Percentiles rank a stretch among this genome's conserved stretches.
These are phyloP conservation scores for Monosporascus sp. DNA, from an alignment of 2,329 filamentous ascomycete species.

Conservation along the genomic window DNA sequence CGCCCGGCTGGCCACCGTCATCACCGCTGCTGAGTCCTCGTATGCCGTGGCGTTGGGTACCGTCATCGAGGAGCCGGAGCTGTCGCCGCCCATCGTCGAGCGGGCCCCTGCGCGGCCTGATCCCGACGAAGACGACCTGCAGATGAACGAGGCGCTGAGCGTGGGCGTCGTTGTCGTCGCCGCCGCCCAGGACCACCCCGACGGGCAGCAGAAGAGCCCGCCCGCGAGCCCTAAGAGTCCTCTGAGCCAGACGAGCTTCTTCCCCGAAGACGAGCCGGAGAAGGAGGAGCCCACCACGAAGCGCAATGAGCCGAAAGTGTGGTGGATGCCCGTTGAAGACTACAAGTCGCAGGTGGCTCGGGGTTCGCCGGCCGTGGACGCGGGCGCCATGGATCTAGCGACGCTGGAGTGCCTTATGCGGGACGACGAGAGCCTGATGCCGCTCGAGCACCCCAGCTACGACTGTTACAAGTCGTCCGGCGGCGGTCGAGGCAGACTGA, in stretches of 20 bases:
- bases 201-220: slow-evolving; percentile 1
- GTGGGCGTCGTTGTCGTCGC: not conserved
- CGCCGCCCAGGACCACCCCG: not conserved
- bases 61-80: slow-evolving; percentile 23
- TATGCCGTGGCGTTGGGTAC: not conserved
- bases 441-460: slow-evolving; percentile 3
- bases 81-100: slow-evolving; percentile 5
- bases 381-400: slow-evolving; percentile 1
- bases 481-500: slow-evolving; percentile 3
- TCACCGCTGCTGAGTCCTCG: slow-evolving; percentile 31
- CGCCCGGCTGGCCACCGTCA: slow-evolving; percentile 40
- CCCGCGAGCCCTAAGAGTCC: slow-evolving; percentile 14
- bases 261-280: slow-evolving; percentile 1
- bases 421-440: slow-evolving; percentile 9
- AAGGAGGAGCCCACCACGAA: not conserved
- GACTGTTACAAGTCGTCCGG: not conserved
- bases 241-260: slow-evolving; percentile 13
- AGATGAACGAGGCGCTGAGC: slow-evolving; percentile 8
- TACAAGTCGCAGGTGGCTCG: not conserved
- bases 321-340: slow-evolving; percentile 3
- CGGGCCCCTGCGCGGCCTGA: not conserved
- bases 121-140: slow-evolving; percentile 11
- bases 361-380: not conserved
- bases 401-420: slow-evolving; percentile 1
- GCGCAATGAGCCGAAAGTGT: slow-evolving; percentile 5